phyloP scores from a whole-genome alignment of 1,284 basidiomycete species.

The Coniferiporia sulphurascens region DNA sequence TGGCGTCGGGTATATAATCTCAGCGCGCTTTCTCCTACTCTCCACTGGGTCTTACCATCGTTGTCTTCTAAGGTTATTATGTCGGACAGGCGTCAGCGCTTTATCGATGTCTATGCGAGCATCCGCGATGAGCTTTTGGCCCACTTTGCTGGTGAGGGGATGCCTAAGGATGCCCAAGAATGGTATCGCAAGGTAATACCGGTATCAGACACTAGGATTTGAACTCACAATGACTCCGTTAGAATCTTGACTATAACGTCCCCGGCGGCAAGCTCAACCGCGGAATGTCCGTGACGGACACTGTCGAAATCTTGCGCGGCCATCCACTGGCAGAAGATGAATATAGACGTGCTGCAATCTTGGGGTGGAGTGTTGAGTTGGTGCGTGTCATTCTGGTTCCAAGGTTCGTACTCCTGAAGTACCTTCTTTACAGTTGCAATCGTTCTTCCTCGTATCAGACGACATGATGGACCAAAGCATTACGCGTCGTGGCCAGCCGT shows the following conservation, averaged over 20 bases:
- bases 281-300: slow-evolving; percentile 92
- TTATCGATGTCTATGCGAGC: slow-evolving; percentile 27
- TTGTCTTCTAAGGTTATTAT: not conserved
- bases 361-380: slow-evolving; percentile 96
- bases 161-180: slow-evolving; percentile 59
- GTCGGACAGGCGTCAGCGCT: slow-evolving; percentile 25
- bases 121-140: slow-evolving; percentile 35
- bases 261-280: slow-evolving; percentile 97
- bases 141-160: slow-evolving; percentile 44
- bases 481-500: slow-evolving; percentile 96
- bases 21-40: not conserved
- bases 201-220: not conserved
- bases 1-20: not conserved
- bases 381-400: slow-evolving; percentile 42
- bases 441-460: slow-evolving; percentile 96
- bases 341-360: slow-evolving; percentile 84
- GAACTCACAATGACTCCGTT: not conserved
- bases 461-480: slow-evolving; percentile 97
- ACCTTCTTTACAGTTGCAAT: slow-evolving; percentile 70
- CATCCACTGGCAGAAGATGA: slow-evolving; percentile 69
- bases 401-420: not conserved
- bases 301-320: slow-evolving; percentile 84
- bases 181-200: slow-evolving; percentile 52
- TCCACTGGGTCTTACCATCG: not conserved
- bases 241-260: slow-evolving; percentile 94